These are phyloP conservation scores for Beauveria brongniartii DNA, from an alignment of 2,329 filamentous ascomycete genomes.

Conservation along the genomic window DNA sequence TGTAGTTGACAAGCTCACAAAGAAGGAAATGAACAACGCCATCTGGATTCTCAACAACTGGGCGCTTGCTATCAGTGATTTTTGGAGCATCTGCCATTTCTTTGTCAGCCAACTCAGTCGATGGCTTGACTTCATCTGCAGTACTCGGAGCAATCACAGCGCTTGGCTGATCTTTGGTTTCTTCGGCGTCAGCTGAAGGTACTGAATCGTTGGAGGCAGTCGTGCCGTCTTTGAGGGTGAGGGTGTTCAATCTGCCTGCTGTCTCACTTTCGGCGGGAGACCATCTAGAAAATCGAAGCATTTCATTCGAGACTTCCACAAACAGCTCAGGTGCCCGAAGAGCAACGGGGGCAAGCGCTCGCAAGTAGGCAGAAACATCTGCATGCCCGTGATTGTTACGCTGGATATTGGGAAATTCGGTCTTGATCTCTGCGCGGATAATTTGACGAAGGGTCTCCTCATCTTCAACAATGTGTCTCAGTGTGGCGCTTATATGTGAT, in stretches of 20 bases:
- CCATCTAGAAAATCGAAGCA: conserved; percentile 65
- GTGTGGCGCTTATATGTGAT: conserved; percentile 68
- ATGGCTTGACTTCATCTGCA: conserved; percentile 45
- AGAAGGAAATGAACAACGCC: conserved; percentile 93
- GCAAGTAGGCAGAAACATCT: conserved; percentile 67
- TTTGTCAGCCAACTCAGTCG: conserved; percentile 51
- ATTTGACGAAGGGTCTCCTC: conserved; percentile 84
- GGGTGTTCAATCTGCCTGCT: conserved; percentile 23
- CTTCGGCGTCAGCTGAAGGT: conserved; percentile 12
- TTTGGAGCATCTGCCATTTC: conserved; percentile 60
- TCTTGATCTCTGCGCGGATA: conserved; percentile 81
- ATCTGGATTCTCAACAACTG: conserved; percentile 84
- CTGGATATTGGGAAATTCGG: conserved; percentile 57
- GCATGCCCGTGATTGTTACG: conserved; percentile 43
- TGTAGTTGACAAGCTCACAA: conserved; percentile 84
- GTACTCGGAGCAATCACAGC: conserved; percentile 13
- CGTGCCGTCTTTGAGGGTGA: conserved; percentile 35
- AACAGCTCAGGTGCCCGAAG: conserved; percentile 80
- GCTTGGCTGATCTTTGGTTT: conserved; percentile 11
- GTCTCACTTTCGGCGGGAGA: conserved; percentile 27
- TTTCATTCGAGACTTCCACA: conserved; percentile 78
- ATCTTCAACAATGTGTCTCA: conserved; percentile 92
- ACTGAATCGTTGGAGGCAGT: conserved; percentile 11
- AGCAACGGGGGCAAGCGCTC: conserved; percentile 69
- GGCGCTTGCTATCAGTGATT: conserved; percentile 63